These are phyloP conservation scores for Coniochaeta sp. DNA, from an alignment of 2,329 filamentous ascomycete genomes.

Conservation along the genomic window DNA sequence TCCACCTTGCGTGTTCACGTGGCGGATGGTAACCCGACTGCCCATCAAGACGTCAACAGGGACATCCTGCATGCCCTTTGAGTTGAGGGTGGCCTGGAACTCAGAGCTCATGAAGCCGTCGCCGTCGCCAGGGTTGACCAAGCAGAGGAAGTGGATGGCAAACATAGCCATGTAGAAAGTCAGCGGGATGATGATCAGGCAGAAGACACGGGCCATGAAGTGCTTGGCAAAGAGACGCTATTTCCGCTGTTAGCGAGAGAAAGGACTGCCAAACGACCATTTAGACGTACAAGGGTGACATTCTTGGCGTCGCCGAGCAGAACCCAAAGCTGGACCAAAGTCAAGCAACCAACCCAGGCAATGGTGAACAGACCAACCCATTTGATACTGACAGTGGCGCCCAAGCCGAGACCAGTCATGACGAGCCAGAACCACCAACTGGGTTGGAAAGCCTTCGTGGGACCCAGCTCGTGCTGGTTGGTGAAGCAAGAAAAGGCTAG, in stretches of 20 bases:
- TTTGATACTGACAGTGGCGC: constrained; percentile 90
- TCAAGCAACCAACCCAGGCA: constrained; percentile 92
- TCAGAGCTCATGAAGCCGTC: constrained; percentile 99
- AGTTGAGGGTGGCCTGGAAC: constrained; percentile 95
- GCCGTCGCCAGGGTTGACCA: constrained; percentile 91
- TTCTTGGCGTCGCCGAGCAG: constrained; percentile 82
- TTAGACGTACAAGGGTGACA: constrained; percentile 60
- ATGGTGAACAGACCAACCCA: constrained; percentile 99
- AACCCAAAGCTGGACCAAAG: constrained; percentile 88
- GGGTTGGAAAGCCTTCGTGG: constrained; percentile 75
- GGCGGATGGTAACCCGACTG: constrained; percentile 77
- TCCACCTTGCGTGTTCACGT: constrained; percentile 95
- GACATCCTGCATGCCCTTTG: constrained; percentile 92
- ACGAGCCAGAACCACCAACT: constrained; percentile 98
- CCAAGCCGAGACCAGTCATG: constrained; percentile 78
- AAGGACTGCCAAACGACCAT: neutral
- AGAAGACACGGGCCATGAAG: constrained; percentile 84
- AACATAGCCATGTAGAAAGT: constrained; percentile 97
- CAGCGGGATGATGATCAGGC: constrained; percentile 79
- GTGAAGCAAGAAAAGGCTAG: constrained; percentile 88
- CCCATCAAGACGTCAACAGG: constrained; percentile 87
- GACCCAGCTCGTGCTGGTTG: constrained; percentile 93
- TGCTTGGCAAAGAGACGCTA: constrained; percentile 85
- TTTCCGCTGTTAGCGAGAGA: constrained; percentile 8
- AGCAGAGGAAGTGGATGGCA: constrained; percentile 87